These are phyloP conservation scores for Quercus rubra DNA, from an alignment of 306 rosid species.

Conservation along the genomic window DNA sequence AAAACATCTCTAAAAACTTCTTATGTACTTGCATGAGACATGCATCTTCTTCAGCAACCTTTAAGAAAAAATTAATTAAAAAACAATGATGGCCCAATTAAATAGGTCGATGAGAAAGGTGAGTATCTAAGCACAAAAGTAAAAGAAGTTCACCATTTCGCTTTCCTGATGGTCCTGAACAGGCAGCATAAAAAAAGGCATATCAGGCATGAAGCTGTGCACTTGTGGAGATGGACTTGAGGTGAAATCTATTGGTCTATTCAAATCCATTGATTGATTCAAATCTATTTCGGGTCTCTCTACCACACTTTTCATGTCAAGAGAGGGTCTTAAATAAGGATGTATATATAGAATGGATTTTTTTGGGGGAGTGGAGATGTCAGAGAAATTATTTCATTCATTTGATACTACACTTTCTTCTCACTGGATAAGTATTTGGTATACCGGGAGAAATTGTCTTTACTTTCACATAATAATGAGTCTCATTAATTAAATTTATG, in stretches of 20 bases:
- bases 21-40: conserved; percentile 9
- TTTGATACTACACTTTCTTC: no score
- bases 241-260: conserved; percentile 1
- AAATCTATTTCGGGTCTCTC: neutral
- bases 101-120: neutral
- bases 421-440: no score
- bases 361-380: no score
- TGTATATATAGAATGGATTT: neutral
- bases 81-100: neutral
- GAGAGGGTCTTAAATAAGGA: neutral
- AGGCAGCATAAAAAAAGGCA: neutral
- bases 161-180: neutral
- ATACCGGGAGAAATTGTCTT: no score
- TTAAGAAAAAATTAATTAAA: neutral
- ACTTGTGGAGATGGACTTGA: neutral
- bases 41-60: neutral
- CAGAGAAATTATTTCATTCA: no score
- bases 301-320: neutral
- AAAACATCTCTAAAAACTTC: conserved; percentile 11
- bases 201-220: neutral
- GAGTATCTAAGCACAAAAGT: neutral
- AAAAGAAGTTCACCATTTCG: conserved; percentile 1
- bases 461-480: no score
- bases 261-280: conserved; percentile 7
- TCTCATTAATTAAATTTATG: no score